Conservation (phyloP, 192 early-diverging fungal genomes). For the Pilaira anomala region DNA sequence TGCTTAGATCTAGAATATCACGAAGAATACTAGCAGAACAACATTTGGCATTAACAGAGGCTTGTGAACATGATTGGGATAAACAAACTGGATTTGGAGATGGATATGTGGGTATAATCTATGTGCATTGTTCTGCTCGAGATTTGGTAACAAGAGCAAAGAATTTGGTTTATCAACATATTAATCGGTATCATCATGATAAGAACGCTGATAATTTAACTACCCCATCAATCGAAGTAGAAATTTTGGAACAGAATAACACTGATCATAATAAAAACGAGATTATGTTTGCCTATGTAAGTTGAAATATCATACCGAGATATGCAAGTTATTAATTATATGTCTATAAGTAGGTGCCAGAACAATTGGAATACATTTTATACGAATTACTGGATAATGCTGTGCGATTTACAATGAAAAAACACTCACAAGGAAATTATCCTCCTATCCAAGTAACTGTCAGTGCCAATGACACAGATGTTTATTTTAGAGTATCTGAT, state of each 20-base stretch:
- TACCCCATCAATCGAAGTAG: constrained; percentile 1
- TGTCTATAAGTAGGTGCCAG: constrained; percentile 46
- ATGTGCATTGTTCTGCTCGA: constrained; percentile 57
- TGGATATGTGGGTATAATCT: constrained; percentile 69
- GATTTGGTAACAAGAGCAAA: constrained; percentile 43
- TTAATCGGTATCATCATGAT: neutral
- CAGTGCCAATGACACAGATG: constrained; percentile 66
- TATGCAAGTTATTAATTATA: neutral
- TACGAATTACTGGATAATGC: constrained; percentile 90
- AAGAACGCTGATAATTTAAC: neutral
- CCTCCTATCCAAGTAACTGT: constrained; percentile 87
- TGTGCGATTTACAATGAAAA: constrained; percentile 67
- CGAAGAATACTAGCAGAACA: constrained; percentile 90
- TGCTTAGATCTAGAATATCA: constrained; percentile 86
- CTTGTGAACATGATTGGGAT: constrained; percentile 47
- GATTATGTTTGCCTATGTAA: constrained; percentile 33
- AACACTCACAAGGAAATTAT: constrained; percentile 39
- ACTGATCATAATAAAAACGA: constrained; percentile 2
- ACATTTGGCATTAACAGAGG: constrained; percentile 78
- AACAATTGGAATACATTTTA: constrained; percentile 91
- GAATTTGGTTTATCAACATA: constrained; percentile 9
- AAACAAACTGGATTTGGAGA: constrained; percentile 38
- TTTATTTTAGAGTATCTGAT: constrained; percentile 91
- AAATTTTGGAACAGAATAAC: neutral
- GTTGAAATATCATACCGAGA: neutral